These are phyloP conservation scores for Coemansia sp. DNA, from an alignment of 192 early-diverging fungal genomes.

Conservation along the genomic window DNA sequence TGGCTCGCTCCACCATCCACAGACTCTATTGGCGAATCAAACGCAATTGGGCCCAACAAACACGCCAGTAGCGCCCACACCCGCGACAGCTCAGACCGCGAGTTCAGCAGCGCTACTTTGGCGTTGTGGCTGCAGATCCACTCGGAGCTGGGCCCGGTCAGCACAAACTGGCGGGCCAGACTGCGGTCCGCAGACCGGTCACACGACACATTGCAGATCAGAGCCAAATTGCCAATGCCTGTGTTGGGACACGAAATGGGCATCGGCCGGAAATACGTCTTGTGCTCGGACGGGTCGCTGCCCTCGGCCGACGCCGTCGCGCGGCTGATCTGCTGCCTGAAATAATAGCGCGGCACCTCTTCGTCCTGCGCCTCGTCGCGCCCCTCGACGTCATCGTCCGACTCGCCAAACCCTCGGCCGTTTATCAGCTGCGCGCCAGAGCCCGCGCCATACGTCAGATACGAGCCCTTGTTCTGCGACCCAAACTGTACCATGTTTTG, in stretches of 20 bases:
- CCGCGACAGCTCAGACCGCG: slow-evolving; percentile 21
- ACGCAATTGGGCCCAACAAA: slow-evolving; percentile 14
- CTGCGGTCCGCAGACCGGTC: slow-evolving; percentile 27
- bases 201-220: slow-evolving; percentile 18
- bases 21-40: not conserved
- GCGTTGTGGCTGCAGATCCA: slow-evolving; percentile 48
- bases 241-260: slow-evolving; percentile 1
- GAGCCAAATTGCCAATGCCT: slow-evolving; percentile 43
- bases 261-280: slow-evolving; percentile 18
- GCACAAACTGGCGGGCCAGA: slow-evolving; percentile 38
- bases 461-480: slow-evolving; percentile 31
- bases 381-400: slow-evolving; percentile 20
- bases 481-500: slow-evolving; percentile 39
- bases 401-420: slow-evolving; percentile 13
- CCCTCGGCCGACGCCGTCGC: slow-evolving; percentile 1
- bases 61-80: slow-evolving; percentile 45
- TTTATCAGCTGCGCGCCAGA: not conserved
- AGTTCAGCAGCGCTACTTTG: slow-evolving; percentile 15
- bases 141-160: slow-evolving; percentile 22
- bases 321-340: slow-evolving; percentile 30
- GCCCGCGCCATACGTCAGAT: slow-evolving; percentile 21
- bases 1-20: not conserved
- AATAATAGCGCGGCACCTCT: slow-evolving; percentile 47
- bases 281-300: slow-evolving; percentile 9
- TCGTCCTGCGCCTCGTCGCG: slow-evolving; percentile 39